Evolutionary conservation across 495 filamentous ascomycete genomes (phyloP).

Genomic region (Penicillium nucicola): DNA sequence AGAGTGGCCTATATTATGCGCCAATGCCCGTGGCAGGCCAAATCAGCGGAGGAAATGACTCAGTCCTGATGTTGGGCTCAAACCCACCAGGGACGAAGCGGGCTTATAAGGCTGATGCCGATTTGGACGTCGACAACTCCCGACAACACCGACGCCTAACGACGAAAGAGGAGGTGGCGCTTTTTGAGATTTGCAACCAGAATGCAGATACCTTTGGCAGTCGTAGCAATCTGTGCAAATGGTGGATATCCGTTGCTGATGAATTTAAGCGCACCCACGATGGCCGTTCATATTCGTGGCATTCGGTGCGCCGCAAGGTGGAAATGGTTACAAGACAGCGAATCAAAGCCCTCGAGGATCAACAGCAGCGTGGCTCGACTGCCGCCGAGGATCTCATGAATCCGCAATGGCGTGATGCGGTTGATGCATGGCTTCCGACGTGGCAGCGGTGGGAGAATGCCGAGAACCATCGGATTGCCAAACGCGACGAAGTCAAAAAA

Average conservation of each 20-base stretch:
- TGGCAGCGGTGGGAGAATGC: constrained; percentile 42
- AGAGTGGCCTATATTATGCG: constrained; percentile 4
- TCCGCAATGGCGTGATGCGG: constrained; percentile 36
- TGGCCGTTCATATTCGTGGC: constrained; percentile 45
- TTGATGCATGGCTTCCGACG: constrained; percentile 44
- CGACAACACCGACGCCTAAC: constrained; percentile 43
- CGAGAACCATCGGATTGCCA: constrained; percentile 40
- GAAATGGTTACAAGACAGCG: constrained; percentile 44
- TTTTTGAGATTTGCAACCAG: constrained; percentile 45
- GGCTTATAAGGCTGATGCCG: constrained; percentile 6
- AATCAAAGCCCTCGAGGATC: constrained; percentile 40
- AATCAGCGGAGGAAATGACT: neutral
- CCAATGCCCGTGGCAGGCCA: constrained; percentile 5
- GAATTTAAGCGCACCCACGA: constrained; percentile 38
- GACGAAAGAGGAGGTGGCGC: constrained; percentile 40
- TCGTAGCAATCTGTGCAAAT: constrained; percentile 47
- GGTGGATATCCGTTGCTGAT: constrained; percentile 42
- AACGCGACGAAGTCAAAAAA: constrained; percentile 37
- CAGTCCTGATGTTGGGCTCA: neutral
- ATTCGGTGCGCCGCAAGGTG: constrained; percentile 46
- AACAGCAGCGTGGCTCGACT: constrained; percentile 14
- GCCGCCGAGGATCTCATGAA: constrained; percentile 32
- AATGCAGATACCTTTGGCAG: constrained; percentile 38
- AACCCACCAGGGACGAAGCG: constrained; percentile 14
- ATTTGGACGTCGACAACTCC: constrained; percentile 13